These are phyloP conservation scores for Heliocybe sulcata DNA, from an alignment of 1,284 basidiomycete genomes.

Conservation along the genomic window DNA sequence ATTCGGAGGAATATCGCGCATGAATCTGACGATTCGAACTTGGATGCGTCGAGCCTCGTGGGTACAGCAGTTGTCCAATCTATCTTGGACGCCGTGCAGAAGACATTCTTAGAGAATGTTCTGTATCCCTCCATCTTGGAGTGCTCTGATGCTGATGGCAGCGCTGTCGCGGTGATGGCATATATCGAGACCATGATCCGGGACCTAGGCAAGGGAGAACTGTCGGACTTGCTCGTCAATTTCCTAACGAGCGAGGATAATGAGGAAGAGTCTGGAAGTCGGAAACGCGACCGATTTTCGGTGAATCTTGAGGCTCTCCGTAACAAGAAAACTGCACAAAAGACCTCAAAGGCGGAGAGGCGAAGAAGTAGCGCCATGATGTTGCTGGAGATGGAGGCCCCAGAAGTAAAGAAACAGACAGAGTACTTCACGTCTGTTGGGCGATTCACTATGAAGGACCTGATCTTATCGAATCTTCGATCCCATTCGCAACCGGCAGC, in stretches of 20 bases:
- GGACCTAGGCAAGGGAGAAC: constrained; percentile 63
- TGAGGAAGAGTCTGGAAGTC: constrained; percentile 44
- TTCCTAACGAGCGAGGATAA: constrained; percentile 83
- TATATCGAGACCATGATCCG: constrained; percentile 88
- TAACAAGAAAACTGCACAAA: neutral
- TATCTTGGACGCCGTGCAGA: constrained; percentile 75
- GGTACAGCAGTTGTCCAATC: constrained; percentile 76
- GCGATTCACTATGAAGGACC: constrained; percentile 85
- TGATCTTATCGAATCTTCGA: constrained; percentile 72
- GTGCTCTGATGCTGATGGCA: constrained; percentile 89
- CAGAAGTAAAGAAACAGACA: constrained; percentile 55
- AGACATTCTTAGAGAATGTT: constrained; percentile 90
- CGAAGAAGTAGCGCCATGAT: constrained; percentile 83
- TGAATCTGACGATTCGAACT: constrained; percentile 25
- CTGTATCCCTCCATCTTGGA: constrained; percentile 92
- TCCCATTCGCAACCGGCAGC: constrained; percentile 59
- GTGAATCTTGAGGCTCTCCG: constrained; percentile 34
- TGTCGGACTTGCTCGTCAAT: constrained; percentile 65
- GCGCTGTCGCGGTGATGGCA: constrained; percentile 94
- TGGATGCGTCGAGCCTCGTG: constrained; percentile 56
- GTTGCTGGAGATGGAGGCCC: constrained; percentile 77
- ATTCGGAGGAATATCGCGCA: constrained; percentile 52
- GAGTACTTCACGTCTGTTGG: constrained; percentile 83
- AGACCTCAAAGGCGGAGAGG: constrained; percentile 25
- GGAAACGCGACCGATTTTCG: constrained; percentile 35